Conservation (phyloP, 768 basidiomycete species). For the Leccinellum albellum region DNA sequence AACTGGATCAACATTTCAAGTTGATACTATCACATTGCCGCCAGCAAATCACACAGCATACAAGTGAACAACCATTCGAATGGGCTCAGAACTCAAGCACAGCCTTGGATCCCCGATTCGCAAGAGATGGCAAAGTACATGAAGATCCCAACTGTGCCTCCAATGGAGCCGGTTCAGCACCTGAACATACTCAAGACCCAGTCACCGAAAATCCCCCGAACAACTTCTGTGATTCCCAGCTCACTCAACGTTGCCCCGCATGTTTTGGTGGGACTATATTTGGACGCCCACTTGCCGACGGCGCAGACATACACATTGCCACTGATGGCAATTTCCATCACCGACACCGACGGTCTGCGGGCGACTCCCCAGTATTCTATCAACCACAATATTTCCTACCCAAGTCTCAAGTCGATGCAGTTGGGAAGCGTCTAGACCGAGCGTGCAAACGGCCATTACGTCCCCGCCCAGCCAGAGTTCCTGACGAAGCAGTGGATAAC, state of each 20-base stretch:
- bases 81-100: neutral
- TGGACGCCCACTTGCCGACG: neutral
- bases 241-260: neutral
- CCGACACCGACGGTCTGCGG: neutral
- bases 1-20: slow-evolving; percentile 8
- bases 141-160: too few relatives aligned
- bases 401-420: neutral
- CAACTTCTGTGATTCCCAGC: neutral
- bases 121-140: neutral
- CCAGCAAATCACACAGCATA: neutral
- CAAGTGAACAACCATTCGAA: too few relatives aligned
- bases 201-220: neutral
- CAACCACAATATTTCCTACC: neutral
- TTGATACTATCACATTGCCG: slow-evolving; percentile 1
- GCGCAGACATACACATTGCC: neutral
- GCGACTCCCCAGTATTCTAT: neutral
- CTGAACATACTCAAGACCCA: too few relatives aligned
- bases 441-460: neutral
- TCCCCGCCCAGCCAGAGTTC: slow-evolving; percentile 2
- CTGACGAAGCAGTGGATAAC: slow-evolving; percentile 33
- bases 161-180: neutral
- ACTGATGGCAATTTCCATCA: slow-evolving; percentile 8
- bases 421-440: neutral
- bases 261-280: neutral
- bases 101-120: neutral